Percentiles rank a stretch among this genome's conserved stretches.
These are phyloP conservation scores for Graphilbum ipis-grandicollis DNA, from an alignment of 2,329 filamentous ascomycete genomes.

Conservation along the genomic window DNA sequence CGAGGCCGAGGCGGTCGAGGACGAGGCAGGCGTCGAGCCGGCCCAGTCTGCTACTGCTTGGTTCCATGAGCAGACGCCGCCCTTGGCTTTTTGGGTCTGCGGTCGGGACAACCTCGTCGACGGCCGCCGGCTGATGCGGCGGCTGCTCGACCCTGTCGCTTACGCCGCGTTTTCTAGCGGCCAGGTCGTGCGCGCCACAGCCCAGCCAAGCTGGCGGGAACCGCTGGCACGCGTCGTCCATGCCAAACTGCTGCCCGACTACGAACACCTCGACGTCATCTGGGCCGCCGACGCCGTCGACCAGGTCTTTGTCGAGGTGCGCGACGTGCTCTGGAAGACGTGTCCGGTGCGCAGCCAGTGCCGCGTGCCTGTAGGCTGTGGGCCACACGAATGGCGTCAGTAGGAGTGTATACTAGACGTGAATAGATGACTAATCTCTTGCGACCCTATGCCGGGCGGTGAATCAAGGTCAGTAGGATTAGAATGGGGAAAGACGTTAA, in stretches of 20 bases:
- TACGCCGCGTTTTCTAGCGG: constrained; percentile 10
- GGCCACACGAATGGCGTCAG: too few species aligned
- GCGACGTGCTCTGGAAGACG: constrained; percentile 73
- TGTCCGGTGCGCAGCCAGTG: too few species aligned
- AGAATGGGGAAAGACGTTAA: too few species aligned
- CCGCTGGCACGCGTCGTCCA: constrained; percentile 70
- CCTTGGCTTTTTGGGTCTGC: constrained; percentile 76
- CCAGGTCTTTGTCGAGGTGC: constrained; percentile 65
- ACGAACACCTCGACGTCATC: constrained; percentile 87
- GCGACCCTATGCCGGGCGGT: too few species aligned
- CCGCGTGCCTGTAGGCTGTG: too few species aligned
- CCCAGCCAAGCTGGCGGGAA: constrained; percentile 39
- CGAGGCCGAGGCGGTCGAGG: constrained; percentile 33
- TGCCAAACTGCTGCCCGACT: constrained; percentile 65
- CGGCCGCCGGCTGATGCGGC: constrained; percentile 52
- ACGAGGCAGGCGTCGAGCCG: constrained; percentile 8
- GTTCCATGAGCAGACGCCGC: constrained; percentile 67
- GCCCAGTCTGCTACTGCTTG: constrained; percentile 35
- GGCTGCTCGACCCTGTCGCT: constrained; percentile 38
- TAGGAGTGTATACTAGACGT: too few species aligned
- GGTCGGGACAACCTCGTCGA: constrained; percentile 76
- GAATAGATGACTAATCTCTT: too few species aligned
- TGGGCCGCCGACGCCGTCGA: constrained; percentile 85
- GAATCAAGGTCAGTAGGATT: too few species aligned
- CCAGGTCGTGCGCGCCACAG: constrained; percentile 1